Evolutionary conservation across 108 stramenopile species (phyloP).

Genomic region (Cyclostephanos tholiformis): DNA sequence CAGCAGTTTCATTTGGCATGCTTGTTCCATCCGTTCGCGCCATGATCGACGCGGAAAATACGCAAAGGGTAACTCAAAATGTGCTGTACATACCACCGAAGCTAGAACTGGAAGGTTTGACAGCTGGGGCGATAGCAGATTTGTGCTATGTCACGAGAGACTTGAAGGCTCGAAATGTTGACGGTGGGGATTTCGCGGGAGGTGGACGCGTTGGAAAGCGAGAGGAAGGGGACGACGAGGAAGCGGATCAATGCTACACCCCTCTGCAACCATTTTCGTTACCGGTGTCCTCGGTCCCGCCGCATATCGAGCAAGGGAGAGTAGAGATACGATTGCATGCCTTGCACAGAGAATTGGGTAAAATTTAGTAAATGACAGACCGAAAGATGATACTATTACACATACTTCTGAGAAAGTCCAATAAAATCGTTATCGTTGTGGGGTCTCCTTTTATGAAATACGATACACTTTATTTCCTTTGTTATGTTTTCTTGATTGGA

Average conservation of each 20-base stretch:
- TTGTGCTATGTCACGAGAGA: constrained; percentile 46
- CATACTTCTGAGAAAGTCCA: too few species aligned
- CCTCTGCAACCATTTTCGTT: constrained; percentile 50
- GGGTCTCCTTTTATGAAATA: too few species aligned
- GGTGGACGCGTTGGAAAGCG: background rate
- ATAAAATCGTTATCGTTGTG: background rate
- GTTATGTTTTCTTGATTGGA: too few species aligned
- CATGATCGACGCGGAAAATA: constrained; percentile 48
- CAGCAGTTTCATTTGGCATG: constrained; percentile 37
- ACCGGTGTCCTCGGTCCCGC: constrained; percentile 39
- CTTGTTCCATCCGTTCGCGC: constrained; percentile 49
- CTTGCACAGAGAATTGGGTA: constrained; percentile 43
- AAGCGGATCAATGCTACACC: constrained; percentile 36
- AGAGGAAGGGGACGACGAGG: constrained; percentile 17
- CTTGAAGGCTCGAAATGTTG: constrained; percentile 35
- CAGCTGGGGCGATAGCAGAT: constrained; percentile 53
- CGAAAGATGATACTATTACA: too few species aligned
- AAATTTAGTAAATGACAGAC: constrained; percentile 8
- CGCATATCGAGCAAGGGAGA: constrained; percentile 52
- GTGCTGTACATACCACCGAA: constrained; percentile 10
- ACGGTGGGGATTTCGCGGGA: constrained; percentile 50
- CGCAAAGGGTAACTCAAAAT: constrained; percentile 4
- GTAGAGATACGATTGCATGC: constrained; percentile 55
- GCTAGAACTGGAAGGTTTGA: constrained; percentile 47
- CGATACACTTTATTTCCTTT: too few species aligned